Conservation (phyloP, 805 yeast species). For the Lipomyces sp. region DNA sequence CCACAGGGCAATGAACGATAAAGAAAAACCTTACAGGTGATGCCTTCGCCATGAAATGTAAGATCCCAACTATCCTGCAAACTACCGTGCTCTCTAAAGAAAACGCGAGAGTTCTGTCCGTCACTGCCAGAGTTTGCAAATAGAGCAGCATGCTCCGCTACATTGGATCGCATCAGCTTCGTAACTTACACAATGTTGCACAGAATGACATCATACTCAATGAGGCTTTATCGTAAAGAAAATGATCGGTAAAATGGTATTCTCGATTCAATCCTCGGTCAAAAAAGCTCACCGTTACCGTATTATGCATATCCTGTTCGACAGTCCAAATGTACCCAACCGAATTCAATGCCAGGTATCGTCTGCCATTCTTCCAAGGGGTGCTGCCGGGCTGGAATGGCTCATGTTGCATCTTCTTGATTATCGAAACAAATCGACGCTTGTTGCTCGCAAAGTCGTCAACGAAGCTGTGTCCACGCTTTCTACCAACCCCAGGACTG, state of each 20-base stretch:
- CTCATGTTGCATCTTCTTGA: constrained; percentile 34
- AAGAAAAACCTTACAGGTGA: constrained; percentile 46
- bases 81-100: constrained; percentile 71
- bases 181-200: not conserved
- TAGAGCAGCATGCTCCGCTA: constrained; percentile 56
- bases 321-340: constrained; percentile 82
- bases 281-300: constrained; percentile 86
- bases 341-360: constrained; percentile 58
- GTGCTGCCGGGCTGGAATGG: constrained; percentile 90
- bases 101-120: constrained; percentile 50
- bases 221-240: constrained; percentile 74
- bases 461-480: not conserved
- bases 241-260: constrained; percentile 80
- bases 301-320: constrained; percentile 60
- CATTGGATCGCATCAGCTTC: not conserved
- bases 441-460: constrained; percentile 16
- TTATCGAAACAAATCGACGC: constrained; percentile 12
- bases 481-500: constrained; percentile 5
- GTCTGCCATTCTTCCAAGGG: constrained; percentile 71
- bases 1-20: not conserved
- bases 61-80: constrained; percentile 67
- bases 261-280: constrained; percentile 77
- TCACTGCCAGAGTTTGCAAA: constrained; percentile 55
- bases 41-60: constrained; percentile 49
- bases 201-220: not conserved